Percentiles rank a stretch among this genome's conserved stretches.
These are phyloP conservation scores for Botrytis paeoniae DNA, from an alignment of 2,329 filamentous ascomycete species.

Conservation along the genomic window DNA sequence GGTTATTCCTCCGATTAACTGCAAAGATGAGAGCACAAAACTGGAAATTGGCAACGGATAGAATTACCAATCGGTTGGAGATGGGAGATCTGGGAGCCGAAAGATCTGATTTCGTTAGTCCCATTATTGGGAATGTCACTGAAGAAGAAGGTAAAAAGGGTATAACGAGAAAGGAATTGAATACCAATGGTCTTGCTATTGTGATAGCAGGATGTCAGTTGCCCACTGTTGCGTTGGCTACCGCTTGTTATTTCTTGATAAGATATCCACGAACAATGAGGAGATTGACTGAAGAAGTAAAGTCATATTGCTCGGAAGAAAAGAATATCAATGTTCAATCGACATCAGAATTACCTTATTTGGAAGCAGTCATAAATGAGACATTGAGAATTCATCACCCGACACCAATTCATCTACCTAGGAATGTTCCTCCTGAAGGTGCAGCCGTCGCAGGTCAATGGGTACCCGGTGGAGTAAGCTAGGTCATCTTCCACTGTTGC, in stretches of 20 bases:
- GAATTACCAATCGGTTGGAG: conserved; percentile 23
- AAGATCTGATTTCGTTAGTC: conserved; percentile 39
- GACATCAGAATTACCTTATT: conserved; percentile 7
- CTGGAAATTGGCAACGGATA: conserved; percentile 25
- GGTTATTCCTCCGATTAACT: conserved; percentile 16
- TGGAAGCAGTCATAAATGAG: conserved; percentile 19
- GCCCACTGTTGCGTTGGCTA: conserved; percentile 22
- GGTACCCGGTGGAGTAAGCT: conserved; percentile 16
- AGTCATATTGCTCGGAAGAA: conserved; percentile 38
- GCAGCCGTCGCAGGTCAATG: conserved; percentile 15
- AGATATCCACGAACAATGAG: conserved; percentile 36
- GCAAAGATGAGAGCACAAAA: conserved; percentile 19
- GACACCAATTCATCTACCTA: conserved; percentile 3
- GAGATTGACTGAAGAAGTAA: conserved; percentile 42
- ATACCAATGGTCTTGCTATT: conserved; percentile 14
- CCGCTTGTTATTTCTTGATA: conserved; percentile 29
- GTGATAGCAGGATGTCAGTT: conserved; percentile 23
- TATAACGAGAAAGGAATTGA: conserved; percentile 21
- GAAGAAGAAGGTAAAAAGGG: conserved; percentile 23
- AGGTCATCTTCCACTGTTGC: neutral
- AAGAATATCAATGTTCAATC: conserved; percentile 41
- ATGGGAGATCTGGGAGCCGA: conserved; percentile 25
- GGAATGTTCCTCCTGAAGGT: conserved; percentile 14
- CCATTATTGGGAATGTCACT: conserved; percentile 27
- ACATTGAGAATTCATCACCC: conserved; percentile 21